Conservation (phyloP, 192 early-diverging fungal genomes). For the Coemansia sp. region DNA sequence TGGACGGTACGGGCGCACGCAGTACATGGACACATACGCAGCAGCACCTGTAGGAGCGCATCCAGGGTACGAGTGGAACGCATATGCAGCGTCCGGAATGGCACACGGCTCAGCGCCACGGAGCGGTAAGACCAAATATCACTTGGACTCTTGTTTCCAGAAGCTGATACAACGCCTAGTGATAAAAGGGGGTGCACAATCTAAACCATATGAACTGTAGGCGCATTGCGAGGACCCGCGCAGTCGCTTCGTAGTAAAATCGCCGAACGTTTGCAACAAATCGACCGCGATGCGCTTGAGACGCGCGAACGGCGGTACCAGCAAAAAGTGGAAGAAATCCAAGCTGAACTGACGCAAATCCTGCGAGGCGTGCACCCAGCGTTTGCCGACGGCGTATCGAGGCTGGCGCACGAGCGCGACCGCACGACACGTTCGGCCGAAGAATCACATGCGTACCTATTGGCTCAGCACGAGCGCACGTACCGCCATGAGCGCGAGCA, state of each 20-base stretch:
- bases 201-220: not conserved
- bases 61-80: slow-evolving; percentile 41
- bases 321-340: slow-evolving; percentile 47
- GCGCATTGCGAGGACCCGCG: slow-evolving; percentile 5
- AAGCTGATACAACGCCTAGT: too few relatives aligned
- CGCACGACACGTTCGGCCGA: slow-evolving; percentile 72
- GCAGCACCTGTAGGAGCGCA: slow-evolving; percentile 12
- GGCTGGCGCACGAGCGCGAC: slow-evolving; percentile 64
- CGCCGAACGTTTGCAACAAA: slow-evolving; percentile 43
- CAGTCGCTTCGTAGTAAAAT: slow-evolving; percentile 47
- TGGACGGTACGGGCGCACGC: slow-evolving; percentile 19
- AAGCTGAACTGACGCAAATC: slow-evolving; percentile 32
- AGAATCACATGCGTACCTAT: slow-evolving; percentile 40
- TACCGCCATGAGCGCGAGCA: slow-evolving; percentile 32
- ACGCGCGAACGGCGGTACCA: slow-evolving; percentile 39
- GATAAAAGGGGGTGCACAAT: too few relatives aligned
- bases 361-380: slow-evolving; percentile 64
- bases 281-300: slow-evolving; percentile 49
- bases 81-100: slow-evolving; percentile 22
- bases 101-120: slow-evolving; percentile 5
- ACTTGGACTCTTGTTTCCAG: not conserved
- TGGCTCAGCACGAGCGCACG: slow-evolving; percentile 33
- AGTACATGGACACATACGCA: slow-evolving; percentile 17
- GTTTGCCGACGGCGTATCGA: slow-evolving; percentile 62
- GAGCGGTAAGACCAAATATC: slow-evolving; percentile 9